phyloP scores from a whole-genome alignment of 2,329 filamentous ascomycete genomes.

The Neofusicoccum umdonicola region DNA sequence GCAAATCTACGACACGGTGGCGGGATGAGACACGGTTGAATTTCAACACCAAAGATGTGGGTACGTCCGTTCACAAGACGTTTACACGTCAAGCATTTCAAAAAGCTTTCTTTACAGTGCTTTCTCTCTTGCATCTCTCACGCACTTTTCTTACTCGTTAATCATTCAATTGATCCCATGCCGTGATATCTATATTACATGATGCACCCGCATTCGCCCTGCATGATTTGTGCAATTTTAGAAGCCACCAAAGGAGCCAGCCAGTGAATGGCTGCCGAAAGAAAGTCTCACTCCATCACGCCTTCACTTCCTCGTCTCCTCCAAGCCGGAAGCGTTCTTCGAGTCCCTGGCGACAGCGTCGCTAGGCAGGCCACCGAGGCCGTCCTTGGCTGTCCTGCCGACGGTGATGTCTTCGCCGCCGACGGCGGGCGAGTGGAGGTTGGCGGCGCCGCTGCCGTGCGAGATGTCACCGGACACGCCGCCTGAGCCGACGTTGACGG shows the following conservation, averaged over 20 bases:
- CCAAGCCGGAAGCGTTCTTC: conserved; percentile 41
- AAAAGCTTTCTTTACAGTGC: neutral
- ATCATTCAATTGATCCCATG: conserved; percentile 3
- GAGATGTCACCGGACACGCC: conserved; percentile 37
- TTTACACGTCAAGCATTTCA: neutral
- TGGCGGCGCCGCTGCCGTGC: conserved; percentile 51
- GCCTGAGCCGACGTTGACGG: conserved; percentile 68
- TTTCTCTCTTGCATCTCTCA: too few species aligned
- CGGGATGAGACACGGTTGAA: neutral
- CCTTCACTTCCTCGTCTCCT: conserved; percentile 34
- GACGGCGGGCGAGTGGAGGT: conserved; percentile 42
- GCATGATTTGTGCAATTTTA: neutral
- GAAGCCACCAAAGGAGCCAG: neutral
- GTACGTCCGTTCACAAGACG: neutral
- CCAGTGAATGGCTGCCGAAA: neutral
- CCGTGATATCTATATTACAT: neutral
- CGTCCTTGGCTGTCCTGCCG: conserved; percentile 62
- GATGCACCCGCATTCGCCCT: neutral
- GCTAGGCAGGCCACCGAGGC: conserved; percentile 55
- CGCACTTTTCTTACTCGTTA: neutral
- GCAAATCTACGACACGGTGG: too few species aligned
- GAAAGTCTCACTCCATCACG: neutral
- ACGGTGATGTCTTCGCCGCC: conserved; percentile 50
- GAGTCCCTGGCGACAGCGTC: conserved; percentile 56
- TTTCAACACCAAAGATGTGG: neutral